A percentile compares a stretch with the other conserved stretches of the same genome.
Conservation (phyloP, 2,329 filamentous ascomycete genomes). For the Stagonosporopsis rhizophila region DNA sequence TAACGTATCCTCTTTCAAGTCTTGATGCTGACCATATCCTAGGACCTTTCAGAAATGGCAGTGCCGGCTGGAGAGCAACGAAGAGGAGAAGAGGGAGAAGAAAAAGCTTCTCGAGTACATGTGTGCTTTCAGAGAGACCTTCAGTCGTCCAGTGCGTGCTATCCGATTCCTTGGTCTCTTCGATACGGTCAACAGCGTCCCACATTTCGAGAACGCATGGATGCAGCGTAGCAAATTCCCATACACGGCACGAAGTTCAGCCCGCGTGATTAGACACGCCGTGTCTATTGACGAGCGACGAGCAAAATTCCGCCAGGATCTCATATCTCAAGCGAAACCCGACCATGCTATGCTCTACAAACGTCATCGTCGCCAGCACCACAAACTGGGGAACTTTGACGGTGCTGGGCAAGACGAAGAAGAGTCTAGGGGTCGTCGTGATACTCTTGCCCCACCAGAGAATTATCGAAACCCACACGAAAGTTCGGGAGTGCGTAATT, state of each 20-base stretch:
- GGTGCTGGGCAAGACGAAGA: slow-evolving; percentile 21
- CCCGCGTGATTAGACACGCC: slow-evolving; percentile 69
- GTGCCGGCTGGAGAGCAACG: slow-evolving; percentile 54
- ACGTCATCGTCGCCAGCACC: slow-evolving; percentile 32
- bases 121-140: slow-evolving; percentile 81
- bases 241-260: slow-evolving; percentile 64
- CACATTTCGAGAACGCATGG: slow-evolving; percentile 75
- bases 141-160: slow-evolving; percentile 74
- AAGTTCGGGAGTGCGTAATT: slow-evolving; percentile 41
- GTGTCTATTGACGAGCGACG: slow-evolving; percentile 75
- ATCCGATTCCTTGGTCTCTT: slow-evolving; percentile 82
- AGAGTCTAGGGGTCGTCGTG: slow-evolving; percentile 28
- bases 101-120: slow-evolving; percentile 75
- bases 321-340: slow-evolving; percentile 60
- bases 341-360: slow-evolving; percentile 38
- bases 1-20: background rate
- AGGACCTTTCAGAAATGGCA: slow-evolving; percentile 76
- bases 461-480: slow-evolving; percentile 45
- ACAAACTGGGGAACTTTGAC: slow-evolving; percentile 21
- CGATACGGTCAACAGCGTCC: slow-evolving; percentile 82
- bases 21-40: background rate
- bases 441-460: slow-evolving; percentile 40
- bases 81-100: slow-evolving; percentile 58
- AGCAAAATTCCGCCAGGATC: slow-evolving; percentile 74
- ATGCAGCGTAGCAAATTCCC: slow-evolving; percentile 81